These are phyloP conservation scores for Scedosporium dehoogii DNA, from an alignment of 2,329 filamentous ascomycete genomes.

Conservation along the genomic window DNA sequence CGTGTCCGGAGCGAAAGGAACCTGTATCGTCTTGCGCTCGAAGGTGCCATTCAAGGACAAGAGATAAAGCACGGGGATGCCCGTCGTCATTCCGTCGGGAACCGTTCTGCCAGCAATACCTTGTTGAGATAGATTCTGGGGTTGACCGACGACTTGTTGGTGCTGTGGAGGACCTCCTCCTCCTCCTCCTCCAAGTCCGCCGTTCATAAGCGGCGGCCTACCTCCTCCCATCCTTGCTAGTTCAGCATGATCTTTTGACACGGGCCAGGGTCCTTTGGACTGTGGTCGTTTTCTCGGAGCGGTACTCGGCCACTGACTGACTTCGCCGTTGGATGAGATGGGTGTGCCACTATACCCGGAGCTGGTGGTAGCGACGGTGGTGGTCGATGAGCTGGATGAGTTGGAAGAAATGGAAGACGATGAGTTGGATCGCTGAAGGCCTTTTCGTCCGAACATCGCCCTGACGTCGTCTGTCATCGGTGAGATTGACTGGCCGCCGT, in stretches of 20 bases:
- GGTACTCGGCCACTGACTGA: constrained; percentile 32
- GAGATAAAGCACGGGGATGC: constrained; percentile 72
- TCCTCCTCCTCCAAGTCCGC: constrained; percentile 11
- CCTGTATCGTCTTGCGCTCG: constrained; percentile 89
- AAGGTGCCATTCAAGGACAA: constrained; percentile 92
- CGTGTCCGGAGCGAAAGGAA: constrained; percentile 90
- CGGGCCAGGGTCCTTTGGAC: constrained; percentile 39
- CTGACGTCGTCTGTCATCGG: constrained; percentile 79
- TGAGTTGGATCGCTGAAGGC: constrained; percentile 77
- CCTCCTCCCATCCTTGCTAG: constrained; percentile 34
- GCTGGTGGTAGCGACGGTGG: constrained; percentile 53
- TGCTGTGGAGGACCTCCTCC: constrained; percentile 21
- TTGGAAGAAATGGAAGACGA: constrained; percentile 74
- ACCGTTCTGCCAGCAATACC: constrained; percentile 47
- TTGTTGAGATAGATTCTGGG: constrained; percentile 29
- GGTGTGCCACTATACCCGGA: constrained; percentile 53
- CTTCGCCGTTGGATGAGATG: constrained; percentile 34
- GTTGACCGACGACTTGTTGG: constrained; percentile 26
- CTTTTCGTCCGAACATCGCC: constrained; percentile 85
- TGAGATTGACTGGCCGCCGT: constrained; percentile 39
- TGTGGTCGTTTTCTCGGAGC: constrained; percentile 41
- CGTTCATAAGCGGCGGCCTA: constrained; percentile 26
- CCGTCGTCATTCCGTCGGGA: constrained; percentile 49
- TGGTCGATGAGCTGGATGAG: constrained; percentile 47
- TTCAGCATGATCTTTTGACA: constrained; percentile 39